phyloP scores from a whole-genome alignment of 768 basidiomycete genomes.

The Trametopsis cervina region DNA sequence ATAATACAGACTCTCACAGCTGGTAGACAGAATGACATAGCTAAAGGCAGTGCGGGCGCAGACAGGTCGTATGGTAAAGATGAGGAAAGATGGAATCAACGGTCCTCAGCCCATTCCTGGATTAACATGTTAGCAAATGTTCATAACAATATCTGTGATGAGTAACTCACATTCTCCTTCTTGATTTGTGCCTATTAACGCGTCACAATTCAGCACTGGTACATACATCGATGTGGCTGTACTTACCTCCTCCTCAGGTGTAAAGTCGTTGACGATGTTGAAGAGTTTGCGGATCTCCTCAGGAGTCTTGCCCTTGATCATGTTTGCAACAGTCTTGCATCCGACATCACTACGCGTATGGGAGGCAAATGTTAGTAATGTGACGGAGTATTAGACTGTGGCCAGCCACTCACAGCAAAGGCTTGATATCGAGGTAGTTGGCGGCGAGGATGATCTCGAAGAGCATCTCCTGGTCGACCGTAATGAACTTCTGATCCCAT shows the following conservation, averaged over 20 bases:
- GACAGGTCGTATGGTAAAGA: constrained; percentile 8
- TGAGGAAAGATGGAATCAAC: constrained; percentile 35
- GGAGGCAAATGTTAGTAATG: not conserved
- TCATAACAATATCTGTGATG: not conserved
- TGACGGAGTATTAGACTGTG: too few species aligned
- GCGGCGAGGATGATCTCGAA: constrained; percentile 99
- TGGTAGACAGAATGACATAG: constrained; percentile 1
- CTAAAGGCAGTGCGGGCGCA: constrained; percentile 8
- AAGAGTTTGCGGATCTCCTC: constrained; percentile 98
- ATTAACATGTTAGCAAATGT: constrained; percentile 10
- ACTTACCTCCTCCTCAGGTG: constrained; percentile 94
- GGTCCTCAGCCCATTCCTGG: constrained; percentile 92
- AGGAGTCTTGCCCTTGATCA: constrained; percentile 99
- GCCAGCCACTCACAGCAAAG: constrained; percentile 67
- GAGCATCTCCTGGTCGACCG: constrained; percentile 99
- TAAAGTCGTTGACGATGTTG: constrained; percentile 98
- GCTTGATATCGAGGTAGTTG: constrained; percentile 99
- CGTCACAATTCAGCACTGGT: constrained; percentile 6
- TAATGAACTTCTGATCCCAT: constrained; percentile 99
- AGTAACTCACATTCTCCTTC: constrained; percentile 87
- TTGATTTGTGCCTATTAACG: constrained; percentile 83
- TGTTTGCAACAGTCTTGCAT: constrained; percentile 98
- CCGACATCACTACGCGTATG: constrained; percentile 96
- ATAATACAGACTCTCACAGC: constrained; percentile 13
- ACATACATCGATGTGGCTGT: constrained; percentile 3